Percentiles rank a stretch among this genome's conserved stretches.
These are phyloP conservation scores for Globisporangium spiculum DNA, from an alignment of 352 stramenopile species.

Conservation along the genomic window DNA sequence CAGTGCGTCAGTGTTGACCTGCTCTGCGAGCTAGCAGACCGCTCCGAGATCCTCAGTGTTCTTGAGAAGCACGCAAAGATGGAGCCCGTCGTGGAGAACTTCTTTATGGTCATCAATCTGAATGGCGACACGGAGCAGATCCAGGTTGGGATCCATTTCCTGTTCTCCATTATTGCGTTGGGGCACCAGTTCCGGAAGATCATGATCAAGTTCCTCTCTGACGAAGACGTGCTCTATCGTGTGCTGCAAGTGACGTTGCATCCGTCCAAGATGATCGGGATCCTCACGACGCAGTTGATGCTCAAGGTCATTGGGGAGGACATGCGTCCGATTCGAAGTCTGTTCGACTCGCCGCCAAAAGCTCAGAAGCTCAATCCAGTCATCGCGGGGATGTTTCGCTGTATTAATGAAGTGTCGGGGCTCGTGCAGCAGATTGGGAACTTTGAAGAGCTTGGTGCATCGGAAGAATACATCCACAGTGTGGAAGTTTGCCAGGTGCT, in stretches of 20 bases:
- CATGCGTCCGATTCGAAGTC: conserved; percentile 33
- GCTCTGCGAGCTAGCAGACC: conserved; percentile 58
- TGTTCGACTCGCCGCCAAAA: conserved; percentile 43
- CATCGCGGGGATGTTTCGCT: conserved; percentile 52
- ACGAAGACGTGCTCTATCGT: conserved; percentile 64
- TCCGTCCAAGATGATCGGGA: conserved; percentile 61
- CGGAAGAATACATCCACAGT: conserved; percentile 67
- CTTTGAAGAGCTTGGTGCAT: conserved; percentile 40
- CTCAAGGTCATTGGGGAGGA: conserved; percentile 66
- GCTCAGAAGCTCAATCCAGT: conserved; percentile 43
- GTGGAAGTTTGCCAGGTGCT: conserved; percentile 62
- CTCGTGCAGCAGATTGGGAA: conserved; percentile 44
- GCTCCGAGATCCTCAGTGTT: conserved; percentile 46
- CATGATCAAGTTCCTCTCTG: conserved; percentile 42
- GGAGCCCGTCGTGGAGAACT: conserved; percentile 40
- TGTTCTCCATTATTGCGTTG: conserved; percentile 47
- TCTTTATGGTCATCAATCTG: conserved; percentile 60
- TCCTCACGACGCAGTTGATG: conserved; percentile 45
- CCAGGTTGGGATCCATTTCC: conserved; percentile 55
- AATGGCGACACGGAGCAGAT: conserved; percentile 64
- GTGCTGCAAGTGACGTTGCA: conserved; percentile 68
- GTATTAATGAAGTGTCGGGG: conserved; percentile 40
- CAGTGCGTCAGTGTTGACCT: conserved; percentile 66
- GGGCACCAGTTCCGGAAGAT: conserved; percentile 65
- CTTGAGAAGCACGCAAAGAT: conserved; percentile 60